Base-by-base conservation (phyloP, 1,139 yeast species). In the Taphrina deformans region DNA sequence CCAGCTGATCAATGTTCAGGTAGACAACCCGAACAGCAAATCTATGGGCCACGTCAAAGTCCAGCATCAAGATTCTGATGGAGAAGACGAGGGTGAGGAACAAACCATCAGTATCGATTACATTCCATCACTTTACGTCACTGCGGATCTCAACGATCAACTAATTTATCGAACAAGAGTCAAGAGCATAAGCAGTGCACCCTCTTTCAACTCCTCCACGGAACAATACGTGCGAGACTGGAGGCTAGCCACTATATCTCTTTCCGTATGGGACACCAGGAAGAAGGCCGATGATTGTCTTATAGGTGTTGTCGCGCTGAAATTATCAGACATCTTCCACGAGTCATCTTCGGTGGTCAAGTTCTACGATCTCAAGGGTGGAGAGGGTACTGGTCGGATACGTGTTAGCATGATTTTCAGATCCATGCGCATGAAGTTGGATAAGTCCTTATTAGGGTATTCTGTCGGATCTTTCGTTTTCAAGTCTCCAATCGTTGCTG, bases 1-100 rank as follows among this genome's bases (percentile, higher is more conserved):
- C 26, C 65, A 61, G 41, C 41, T 41, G 24, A 53, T 61, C 53
- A 53, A 53, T 26, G 53, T 61, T 7, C 46, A 52, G 27, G 60
- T 61, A 2, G 60, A 61, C 14, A 52, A 61, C 6, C 65, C 60
- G 7, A 45, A 51, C 52, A 61, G 33, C 24, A 61, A 52, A 26
- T 61, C 65, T 6, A 52, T 61, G 65, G 65, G 65, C 27, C 55
- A 52, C n/a, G 59, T 52, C 27, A 45, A 52, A 40, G 60, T 45
- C n/a, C 55, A 44, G 29, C 59, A 61, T 24, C 60, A 52, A 14
- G 65, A 61, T 44, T 52, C 59, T 5, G 65, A 61, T 18, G 65
- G 65, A 16, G 63, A 59, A 21, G 60, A 61, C 41, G 60, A 35
- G 16, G 60, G 51, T 7, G 65, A 61, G 6, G 44, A 45, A 7